Conservation (phyloP, 306 rosid genomes). For the Ormosia semicastrata region DNA sequence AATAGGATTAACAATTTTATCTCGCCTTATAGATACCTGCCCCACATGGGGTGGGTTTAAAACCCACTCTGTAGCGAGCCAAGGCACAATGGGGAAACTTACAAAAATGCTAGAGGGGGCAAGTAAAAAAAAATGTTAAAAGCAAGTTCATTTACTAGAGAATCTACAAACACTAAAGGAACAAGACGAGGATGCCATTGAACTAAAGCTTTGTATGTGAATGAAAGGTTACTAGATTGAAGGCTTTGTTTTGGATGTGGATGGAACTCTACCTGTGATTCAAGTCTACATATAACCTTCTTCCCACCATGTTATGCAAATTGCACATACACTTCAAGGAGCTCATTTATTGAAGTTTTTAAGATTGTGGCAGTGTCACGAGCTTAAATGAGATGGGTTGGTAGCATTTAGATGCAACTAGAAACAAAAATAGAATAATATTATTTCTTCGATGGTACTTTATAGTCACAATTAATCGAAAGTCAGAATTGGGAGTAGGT, state of each 20-base stretch:
- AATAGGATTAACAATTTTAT: no score
- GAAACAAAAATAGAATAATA: background rate
- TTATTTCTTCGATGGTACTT: no score
- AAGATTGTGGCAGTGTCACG: background rate
- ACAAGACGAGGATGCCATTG: background rate
- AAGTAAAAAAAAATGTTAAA: no score
- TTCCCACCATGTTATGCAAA: background rate
- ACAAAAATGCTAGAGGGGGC: no score
- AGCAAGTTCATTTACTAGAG: no score
- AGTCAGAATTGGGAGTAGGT: no score
- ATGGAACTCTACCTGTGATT: background rate
- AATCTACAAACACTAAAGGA: no score
- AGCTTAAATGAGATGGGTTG: constrained; percentile 15
- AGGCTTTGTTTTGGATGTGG: background rate
- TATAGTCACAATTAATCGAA: no score
- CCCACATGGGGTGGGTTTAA: no score
- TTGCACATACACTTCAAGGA: background rate
- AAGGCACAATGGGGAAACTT: no score
- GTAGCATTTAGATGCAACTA: background rate
- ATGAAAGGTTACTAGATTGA: background rate
- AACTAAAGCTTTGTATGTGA: background rate
- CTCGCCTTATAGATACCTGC: no score
- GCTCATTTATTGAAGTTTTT: constrained; percentile 23
- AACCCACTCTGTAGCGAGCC: no score
- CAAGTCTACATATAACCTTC: background rate